phyloP scores from a whole-genome alignment of 768 basidiomycete species.

The Candolleomyces eurysporus region DNA sequence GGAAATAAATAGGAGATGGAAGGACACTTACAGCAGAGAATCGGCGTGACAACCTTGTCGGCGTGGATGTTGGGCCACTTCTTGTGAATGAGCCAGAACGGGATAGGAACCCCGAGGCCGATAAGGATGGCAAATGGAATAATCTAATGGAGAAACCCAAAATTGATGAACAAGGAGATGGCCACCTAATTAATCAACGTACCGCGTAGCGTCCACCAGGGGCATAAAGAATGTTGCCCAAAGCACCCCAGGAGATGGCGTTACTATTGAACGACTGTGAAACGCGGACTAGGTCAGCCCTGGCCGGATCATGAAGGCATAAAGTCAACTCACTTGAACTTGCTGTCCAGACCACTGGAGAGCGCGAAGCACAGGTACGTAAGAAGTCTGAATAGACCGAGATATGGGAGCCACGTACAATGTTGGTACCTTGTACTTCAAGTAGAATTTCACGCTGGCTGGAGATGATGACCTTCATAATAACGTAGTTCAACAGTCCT shows the following conservation, averaged over 20 bases:
- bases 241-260: conserved; percentile 59
- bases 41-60: conserved; percentile 49
- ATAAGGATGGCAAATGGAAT: conserved; percentile 47
- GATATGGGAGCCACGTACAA: conserved; percentile 32
- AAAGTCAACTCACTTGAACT: conserved; percentile 23
- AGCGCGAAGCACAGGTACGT: conserved; percentile 13
- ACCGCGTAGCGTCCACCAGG: conserved; percentile 46
- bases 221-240: conserved; percentile 46
- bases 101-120: conserved; percentile 52
- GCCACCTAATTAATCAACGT: conserved; percentile 16
- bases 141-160: conserved; percentile 24
- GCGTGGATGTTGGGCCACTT: conserved; percentile 46
- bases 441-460: conserved; percentile 47
- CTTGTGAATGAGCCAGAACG: conserved; percentile 51
- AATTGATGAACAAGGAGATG: conserved; percentile 7
- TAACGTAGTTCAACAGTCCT: conserved; percentile 42
- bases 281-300: neutral
- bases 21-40: conserved; percentile 35
- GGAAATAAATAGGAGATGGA: neutral
- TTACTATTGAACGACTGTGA: conserved; percentile 38
- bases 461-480: conserved; percentile 56
- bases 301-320: neutral
- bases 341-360: conserved; percentile 49
- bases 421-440: conserved; percentile 50
- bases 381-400: neutral